Evolutionary conservation across 257 asterid genomes (phyloP).

Genomic region (Solanum medicagineum): DNA sequence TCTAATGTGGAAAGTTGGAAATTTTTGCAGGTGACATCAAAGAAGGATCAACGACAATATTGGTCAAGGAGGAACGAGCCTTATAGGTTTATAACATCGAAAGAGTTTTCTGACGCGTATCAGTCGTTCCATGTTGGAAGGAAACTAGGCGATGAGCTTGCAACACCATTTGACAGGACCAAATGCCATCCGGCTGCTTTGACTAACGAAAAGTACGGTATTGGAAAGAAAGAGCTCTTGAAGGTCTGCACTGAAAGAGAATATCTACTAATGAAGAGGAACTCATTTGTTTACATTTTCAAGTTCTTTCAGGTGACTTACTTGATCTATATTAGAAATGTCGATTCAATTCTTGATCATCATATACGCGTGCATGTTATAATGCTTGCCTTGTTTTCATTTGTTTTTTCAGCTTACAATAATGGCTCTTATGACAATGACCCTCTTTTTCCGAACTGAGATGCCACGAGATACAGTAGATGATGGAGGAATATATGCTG

Average conservation of each 20-base stretch:
- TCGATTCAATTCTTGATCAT: not conserved
- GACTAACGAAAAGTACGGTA: constrained; percentile 39
- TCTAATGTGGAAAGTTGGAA: not conserved
- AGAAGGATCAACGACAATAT: constrained; percentile 41
- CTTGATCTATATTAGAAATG: not conserved
- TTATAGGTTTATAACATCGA: constrained; percentile 24
- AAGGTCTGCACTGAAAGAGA: constrained; percentile 53
- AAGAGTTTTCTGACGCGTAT: constrained; percentile 38
- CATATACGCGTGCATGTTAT: not conserved
- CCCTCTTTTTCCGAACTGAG: constrained; percentile 42
- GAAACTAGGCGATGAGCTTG: constrained; percentile 33
- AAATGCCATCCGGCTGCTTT: constrained; percentile 73
- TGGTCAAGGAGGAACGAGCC: constrained; percentile 27
- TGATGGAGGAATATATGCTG: constrained; percentile 38
- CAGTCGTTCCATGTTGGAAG: constrained; percentile 25
- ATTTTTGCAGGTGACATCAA: constrained; percentile 34
- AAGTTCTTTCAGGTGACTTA: constrained; percentile 36
- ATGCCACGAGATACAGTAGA: constrained; percentile 18
- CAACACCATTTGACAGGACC: constrained; percentile 42
- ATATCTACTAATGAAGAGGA: constrained; percentile 42
- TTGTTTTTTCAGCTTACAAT: constrained; percentile 23
- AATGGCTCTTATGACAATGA: constrained; percentile 21
- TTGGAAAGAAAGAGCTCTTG: constrained; percentile 38
- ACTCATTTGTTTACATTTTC: constrained; percentile 43
- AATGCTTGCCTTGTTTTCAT: not conserved